Conservation (phyloP, 2,329 filamentous ascomycete genomes). For the Akanthomyces muscarius region DNA sequence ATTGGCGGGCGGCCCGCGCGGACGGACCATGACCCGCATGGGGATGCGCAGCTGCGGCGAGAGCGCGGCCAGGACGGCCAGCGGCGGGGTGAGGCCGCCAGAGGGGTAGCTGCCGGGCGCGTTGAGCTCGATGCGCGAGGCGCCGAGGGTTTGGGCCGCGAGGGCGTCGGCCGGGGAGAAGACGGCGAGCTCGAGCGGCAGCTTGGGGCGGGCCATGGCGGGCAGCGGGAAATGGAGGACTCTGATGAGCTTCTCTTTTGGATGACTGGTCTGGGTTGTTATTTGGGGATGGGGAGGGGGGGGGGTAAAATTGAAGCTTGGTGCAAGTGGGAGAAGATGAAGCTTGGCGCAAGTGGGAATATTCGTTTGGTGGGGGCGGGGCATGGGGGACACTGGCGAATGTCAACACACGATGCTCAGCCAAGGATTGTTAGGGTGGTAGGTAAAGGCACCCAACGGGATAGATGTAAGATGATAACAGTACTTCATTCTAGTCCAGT, state of each 20-base stretch:
- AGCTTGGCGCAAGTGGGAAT: neutral
- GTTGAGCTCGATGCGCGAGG: conserved; percentile 52
- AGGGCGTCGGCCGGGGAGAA: conserved; percentile 44
- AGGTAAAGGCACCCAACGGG: no score
- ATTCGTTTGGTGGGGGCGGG: neutral
- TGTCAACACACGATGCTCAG: no score
- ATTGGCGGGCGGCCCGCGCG: conserved; percentile 28
- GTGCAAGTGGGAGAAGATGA: no score
- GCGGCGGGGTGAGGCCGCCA: conserved; percentile 49
- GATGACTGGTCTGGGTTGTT: no score
- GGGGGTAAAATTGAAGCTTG: no score
- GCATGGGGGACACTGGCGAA: no score
- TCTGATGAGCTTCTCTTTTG: neutral
- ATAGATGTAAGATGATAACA: no score
- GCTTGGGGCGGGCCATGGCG: neutral
- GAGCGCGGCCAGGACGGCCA: conserved; percentile 36
- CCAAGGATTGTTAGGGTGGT: no score
- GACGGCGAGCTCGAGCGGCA: conserved; percentile 49
- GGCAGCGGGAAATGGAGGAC: neutral
- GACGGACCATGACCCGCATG: conserved; percentile 54
- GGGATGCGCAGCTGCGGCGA: conserved; percentile 34
- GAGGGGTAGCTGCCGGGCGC: conserved; percentile 44
- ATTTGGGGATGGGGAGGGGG: no score
- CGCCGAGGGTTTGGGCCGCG: conserved; percentile 40
- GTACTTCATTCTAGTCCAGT: no score